Conservation (phyloP, 2,329 filamentous ascomycete genomes). For the Ambrosiella beaveri region DNA sequence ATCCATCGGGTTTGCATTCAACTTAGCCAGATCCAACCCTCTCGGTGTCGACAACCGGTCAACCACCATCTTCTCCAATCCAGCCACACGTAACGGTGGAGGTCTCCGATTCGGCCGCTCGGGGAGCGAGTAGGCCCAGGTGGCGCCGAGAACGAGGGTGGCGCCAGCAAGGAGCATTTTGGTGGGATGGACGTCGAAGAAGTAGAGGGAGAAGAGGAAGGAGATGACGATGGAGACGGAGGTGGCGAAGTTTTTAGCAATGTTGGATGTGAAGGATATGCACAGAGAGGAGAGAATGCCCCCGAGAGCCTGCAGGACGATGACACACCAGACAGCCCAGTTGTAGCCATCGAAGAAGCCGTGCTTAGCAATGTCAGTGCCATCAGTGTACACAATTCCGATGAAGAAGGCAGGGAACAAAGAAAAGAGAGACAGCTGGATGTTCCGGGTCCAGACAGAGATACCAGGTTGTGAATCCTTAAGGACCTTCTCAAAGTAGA, state of each 20-base stretch:
- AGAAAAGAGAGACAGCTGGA: conserved; percentile 88
- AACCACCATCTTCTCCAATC: conserved; percentile 58
- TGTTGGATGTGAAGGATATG: conserved; percentile 40
- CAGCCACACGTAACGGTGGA: conserved; percentile 49
- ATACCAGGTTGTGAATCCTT: conserved; percentile 63
- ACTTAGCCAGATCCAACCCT: conserved; percentile 6
- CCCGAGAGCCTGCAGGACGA: conserved; percentile 65
- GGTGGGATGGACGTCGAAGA: conserved; percentile 67
- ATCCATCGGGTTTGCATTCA: conserved; percentile 12
- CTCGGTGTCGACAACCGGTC: conserved; percentile 28
- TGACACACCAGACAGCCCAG: conserved; percentile 72
- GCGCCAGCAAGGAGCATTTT: conserved; percentile 72
- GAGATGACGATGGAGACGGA: conserved; percentile 83
- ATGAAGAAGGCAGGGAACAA: conserved; percentile 76
- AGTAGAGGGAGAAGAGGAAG: conserved; percentile 66
- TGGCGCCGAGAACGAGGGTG: conserved; percentile 58
- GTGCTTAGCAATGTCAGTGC: conserved; percentile 60
- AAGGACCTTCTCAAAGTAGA: conserved; percentile 80
- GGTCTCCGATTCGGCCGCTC: conserved; percentile 40
- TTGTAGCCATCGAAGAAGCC: conserved; percentile 96
- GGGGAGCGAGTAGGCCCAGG: conserved; percentile 63
- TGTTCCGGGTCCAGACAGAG: conserved; percentile 85
- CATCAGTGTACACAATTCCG: conserved; percentile 75
- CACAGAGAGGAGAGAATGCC: conserved; percentile 51
- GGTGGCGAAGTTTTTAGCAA: conserved; percentile 84